Conservation (phyloP, 148 eudicot species). For the Dysphania ambrosioides region DNA sequence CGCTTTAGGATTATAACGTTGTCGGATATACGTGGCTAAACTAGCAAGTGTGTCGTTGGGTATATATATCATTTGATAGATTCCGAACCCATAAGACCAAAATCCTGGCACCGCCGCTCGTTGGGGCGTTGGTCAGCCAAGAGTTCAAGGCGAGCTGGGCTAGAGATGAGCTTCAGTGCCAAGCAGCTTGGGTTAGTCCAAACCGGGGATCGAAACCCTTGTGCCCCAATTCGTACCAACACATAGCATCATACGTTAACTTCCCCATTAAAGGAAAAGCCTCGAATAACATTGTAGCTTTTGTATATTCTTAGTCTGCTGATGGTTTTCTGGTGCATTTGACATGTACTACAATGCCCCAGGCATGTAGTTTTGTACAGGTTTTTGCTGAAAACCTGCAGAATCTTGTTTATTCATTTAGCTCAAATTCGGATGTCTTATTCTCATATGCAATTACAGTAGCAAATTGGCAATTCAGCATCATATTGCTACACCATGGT, state of each 20-base stretch:
- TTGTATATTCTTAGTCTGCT: constrained; percentile 22
- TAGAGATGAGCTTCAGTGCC: constrained; percentile 43
- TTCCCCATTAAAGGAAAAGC: constrained; percentile 60
- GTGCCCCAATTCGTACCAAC: constrained; percentile 71
- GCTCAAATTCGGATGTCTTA: neutral
- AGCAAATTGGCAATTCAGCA: neutral
- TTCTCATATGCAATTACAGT: neutral
- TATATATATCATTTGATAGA: no score
- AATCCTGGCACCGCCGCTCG: no score
- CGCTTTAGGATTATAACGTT: no score
- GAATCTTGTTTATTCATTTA: neutral
- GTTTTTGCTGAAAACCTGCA: neutral
- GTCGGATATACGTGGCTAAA: no score
- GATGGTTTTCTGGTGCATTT: constrained; percentile 5
- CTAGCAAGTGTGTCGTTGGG: no score
- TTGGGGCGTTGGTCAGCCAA: constrained; percentile 42
- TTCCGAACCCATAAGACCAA: no score
- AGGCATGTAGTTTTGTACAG: neutral
- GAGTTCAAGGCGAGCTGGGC: constrained; percentile 34
- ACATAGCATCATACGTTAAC: constrained; percentile 75
- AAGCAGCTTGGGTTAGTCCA: constrained; percentile 46
- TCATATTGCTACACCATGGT: neutral
- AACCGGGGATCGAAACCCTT: constrained; percentile 55
- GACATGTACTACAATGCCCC: constrained; percentile 2
- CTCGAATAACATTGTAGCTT: constrained; percentile 30